These are phyloP conservation scores for Aegle marmelos DNA, from an alignment of 345 rosid species.

Conservation along the genomic window DNA sequence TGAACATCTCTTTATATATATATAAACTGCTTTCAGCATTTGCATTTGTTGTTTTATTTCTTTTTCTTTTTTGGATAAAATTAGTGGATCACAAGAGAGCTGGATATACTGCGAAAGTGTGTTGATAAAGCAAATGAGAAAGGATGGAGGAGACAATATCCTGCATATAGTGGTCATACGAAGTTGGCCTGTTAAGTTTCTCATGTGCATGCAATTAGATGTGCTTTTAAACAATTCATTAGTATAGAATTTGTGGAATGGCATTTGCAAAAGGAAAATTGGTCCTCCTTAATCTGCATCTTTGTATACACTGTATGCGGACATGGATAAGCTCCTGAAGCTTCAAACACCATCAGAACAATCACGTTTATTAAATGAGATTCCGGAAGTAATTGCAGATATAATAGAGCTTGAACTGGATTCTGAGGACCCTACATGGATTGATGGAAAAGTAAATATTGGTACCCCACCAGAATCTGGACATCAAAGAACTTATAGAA, in stretches of 20 bases:
- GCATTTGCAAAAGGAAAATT: not conserved
- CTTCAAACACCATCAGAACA: slow-evolving; percentile 45
- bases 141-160: slow-evolving; percentile 76
- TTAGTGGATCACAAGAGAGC: slow-evolving; percentile 49
- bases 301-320: slow-evolving; percentile 27
- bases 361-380: slow-evolving; percentile 36
- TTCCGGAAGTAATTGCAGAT: slow-evolving; percentile 47
- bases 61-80: not conserved
- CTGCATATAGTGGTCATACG: slow-evolving; percentile 22
- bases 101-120: slow-evolving; percentile 27
- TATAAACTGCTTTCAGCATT: not conserved
- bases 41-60: not conserved
- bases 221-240: not conserved
- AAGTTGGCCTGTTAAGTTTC: not conserved
- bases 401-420: slow-evolving; percentile 10
- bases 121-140: slow-evolving; percentile 51
- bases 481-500: not conserved
- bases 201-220: not conserved
- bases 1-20: not conserved
- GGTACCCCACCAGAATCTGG: not conserved
- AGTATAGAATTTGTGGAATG: not conserved
- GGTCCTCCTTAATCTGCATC: slow-evolving; percentile 31
- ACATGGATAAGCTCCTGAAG: slow-evolving; percentile 29
- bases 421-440: not conserved
- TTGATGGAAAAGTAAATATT: not conserved